Conservation (phyloP, 768 basidiomycete species). For the Boletus patriciae region DNA sequence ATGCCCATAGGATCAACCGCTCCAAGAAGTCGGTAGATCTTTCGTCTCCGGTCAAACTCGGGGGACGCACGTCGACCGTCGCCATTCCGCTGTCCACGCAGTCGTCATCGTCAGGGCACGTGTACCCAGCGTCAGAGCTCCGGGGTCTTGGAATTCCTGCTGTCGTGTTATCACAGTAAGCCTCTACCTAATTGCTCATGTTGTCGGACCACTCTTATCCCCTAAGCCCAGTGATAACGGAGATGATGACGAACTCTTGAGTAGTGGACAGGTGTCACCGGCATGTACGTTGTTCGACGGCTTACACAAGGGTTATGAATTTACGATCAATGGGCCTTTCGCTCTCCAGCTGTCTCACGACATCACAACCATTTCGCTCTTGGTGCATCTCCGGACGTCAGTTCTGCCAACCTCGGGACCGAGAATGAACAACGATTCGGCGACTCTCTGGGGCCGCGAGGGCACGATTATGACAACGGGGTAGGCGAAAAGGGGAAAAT, state of each 20-base stretch:
- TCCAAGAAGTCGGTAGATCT: constrained; percentile 33
- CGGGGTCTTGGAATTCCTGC: constrained; percentile 37
- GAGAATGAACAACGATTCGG: constrained; percentile 18
- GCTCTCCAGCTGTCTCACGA: constrained; percentile 24
- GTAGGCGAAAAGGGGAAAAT: constrained; percentile 30
- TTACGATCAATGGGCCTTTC: constrained; percentile 1
- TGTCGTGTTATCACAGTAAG: constrained; percentile 43
- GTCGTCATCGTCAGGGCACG: constrained; percentile 36
- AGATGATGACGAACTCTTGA: constrained; percentile 68
- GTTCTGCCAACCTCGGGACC: constrained; percentile 26
- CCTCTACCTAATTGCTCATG: background rate
- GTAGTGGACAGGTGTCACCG: constrained; percentile 78
- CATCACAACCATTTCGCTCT: constrained; percentile 25
- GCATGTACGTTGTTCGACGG: constrained; percentile 45
- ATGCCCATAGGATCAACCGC: constrained; percentile 34
- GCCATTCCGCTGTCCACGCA: constrained; percentile 35
- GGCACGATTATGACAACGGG: background rate
- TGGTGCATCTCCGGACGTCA: constrained; percentile 30
- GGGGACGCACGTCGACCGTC: constrained; percentile 26
- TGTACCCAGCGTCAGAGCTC: constrained; percentile 27
- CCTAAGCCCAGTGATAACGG: constrained; percentile 23
- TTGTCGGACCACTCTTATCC: background rate
- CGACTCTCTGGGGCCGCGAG: constrained; percentile 3
- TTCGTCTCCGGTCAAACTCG: constrained; percentile 23
- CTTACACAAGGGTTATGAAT: constrained; percentile 9